phyloP scores from a whole-genome alignment of 139 green algal species.

The Auxenochlorella pyrenoidosa region DNA sequence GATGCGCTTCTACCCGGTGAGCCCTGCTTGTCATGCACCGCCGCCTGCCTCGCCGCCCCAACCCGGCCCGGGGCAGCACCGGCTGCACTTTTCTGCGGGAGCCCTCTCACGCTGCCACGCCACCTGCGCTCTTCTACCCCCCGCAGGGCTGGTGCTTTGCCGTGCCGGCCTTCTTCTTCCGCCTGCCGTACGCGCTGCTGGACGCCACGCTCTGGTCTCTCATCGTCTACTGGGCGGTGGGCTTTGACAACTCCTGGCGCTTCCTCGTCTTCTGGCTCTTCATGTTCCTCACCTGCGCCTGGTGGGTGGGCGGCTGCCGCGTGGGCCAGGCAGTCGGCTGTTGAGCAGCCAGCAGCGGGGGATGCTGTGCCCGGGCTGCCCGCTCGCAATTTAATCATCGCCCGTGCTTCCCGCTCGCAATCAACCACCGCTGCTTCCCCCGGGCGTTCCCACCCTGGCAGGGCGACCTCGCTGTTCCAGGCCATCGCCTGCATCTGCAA shows the following conservation, averaged over 20 bases:
- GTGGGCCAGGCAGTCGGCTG: no score
- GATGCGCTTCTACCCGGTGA: conserved; percentile 38
- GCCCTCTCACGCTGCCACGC: background rate
- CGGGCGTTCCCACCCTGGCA: background rate
- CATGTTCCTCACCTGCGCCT: conserved; percentile 34
- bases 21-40: background rate
- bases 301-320: background rate
- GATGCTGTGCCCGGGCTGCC: no score
- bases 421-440: no score
- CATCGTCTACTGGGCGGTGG: conserved; percentile 45
- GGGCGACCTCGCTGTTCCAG: conserved; percentile 43
- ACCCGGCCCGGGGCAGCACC: background rate
- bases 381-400: no score
- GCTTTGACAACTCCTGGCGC: conserved; percentile 40
- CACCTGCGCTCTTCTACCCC: background rate
- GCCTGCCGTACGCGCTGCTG: conserved; percentile 48
- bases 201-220: conserved; percentile 41
- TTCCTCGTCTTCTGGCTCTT: conserved; percentile 43
- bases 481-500: conserved; percentile 39
- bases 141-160: conserved; percentile 44
- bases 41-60: no score
- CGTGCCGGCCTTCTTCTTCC: conserved; percentile 48
- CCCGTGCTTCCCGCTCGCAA: no score
- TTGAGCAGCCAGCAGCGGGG: no score
- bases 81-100: background rate